Evolutionary conservation across 2,329 filamentous ascomycete species (phyloP), one percentile per base, ranked within the genome.

Genomic region (Hawksworthiomyces lignivorus): DNA sequence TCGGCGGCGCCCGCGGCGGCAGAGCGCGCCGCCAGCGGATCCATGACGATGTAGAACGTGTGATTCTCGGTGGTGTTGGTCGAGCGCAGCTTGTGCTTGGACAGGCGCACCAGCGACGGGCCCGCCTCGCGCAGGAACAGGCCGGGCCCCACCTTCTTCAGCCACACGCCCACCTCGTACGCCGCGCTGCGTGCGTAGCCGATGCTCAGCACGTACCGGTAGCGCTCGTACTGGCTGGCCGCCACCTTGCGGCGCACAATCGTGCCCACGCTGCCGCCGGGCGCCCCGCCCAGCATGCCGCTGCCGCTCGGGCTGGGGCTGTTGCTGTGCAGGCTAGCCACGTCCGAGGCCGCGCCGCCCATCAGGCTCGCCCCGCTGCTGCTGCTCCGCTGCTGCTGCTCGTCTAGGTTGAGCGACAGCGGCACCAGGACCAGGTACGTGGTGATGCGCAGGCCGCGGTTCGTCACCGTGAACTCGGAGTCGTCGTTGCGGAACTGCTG

Each of bases 371-470:
- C 11, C 7, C 8, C 30, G 15, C 7, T 7, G 32, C 8, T 18
- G 18, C 9, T 18, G 32, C 18, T 9, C 18, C 7, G 11, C 18
- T 21, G 18, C 18, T 10, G 2, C 7, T 9, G 7, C 15, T 28
- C 30, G n/a, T 39, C 39, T 7, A 21, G 24, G 14, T 26, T 20
- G 7, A 19, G 24, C 19, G 34, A 24, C 36, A 47, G n/a, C 6
- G 42, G 45, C n/a, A 45, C 28, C n/a, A 47, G 35, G 15, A 47
- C 24, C 0, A 46, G 43, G 28, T 46, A 41, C 9, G 37, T 35
- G 7, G 31, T 36, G 31, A 49, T 41, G 31, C 43, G 45, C 37
- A 49, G n/a, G 10, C 48, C 48, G 17, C 43, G 43, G 31, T 48
- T 49, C 2, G 45, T 49, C 4, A 49, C 26, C 9, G 38, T 19